Evolutionary conservation across 257 asterid genomes (phyloP).

Genomic region (Solanum corneliomulleri): DNA sequence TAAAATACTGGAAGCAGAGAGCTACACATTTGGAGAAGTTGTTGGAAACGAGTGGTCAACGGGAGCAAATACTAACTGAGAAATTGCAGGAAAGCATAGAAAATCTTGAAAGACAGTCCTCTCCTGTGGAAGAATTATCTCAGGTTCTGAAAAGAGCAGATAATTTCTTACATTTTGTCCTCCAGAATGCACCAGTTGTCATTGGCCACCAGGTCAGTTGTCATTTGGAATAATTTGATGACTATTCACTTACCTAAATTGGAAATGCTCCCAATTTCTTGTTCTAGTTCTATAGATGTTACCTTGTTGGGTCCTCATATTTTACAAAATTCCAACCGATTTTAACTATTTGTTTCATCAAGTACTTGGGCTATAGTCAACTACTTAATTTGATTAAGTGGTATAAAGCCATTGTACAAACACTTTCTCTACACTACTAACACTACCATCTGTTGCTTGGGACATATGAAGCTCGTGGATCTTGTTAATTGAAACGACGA

Average conservation of each 20-base stretch:
- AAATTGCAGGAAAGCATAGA: constrained; percentile 82
- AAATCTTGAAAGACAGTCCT: constrained; percentile 60
- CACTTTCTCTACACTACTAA: background rate
- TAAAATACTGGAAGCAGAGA: constrained; percentile 60
- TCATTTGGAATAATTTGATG: background rate
- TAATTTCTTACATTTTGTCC: constrained; percentile 77
- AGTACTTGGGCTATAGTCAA: background rate
- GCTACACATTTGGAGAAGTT: constrained; percentile 58
- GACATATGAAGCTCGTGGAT: background rate
- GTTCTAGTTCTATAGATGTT: background rate
- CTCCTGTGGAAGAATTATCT: constrained; percentile 81
- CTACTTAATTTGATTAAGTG: background rate
- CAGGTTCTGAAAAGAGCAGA: constrained; percentile 76
- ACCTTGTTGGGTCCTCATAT: background rate
- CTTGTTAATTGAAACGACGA: background rate
- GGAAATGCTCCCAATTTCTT: background rate
- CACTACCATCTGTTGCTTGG: background rate
- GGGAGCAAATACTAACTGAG: constrained; percentile 50
- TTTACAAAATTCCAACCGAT: background rate
- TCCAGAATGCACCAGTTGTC: constrained; percentile 90
- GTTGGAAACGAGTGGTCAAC: constrained; percentile 41
- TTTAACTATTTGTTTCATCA: background rate
- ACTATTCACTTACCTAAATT: background rate
- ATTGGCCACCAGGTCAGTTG: constrained; percentile 75
- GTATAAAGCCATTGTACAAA: background rate